phyloP scores from a whole-genome alignment of 2,329 filamentous ascomycete genomes.

The Talaromyces sp. region DNA sequence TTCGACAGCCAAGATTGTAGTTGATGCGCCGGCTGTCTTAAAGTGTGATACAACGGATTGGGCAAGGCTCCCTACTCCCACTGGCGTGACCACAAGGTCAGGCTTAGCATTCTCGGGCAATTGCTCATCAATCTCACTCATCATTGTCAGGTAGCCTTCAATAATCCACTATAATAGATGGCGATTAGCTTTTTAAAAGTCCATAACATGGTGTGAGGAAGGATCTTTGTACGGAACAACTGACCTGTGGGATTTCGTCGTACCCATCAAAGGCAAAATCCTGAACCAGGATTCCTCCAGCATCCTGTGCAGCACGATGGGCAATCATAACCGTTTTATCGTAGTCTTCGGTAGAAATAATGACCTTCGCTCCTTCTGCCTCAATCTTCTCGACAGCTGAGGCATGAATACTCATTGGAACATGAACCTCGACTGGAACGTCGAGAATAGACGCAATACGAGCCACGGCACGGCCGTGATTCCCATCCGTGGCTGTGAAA shows the following conservation, averaged over 20 bases:
- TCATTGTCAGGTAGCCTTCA: not conserved
- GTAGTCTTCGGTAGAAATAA: not conserved
- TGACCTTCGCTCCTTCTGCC: not conserved
- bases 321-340: not conserved
- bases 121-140: not conserved
- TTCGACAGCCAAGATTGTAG: not conserved
- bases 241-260: not conserved
- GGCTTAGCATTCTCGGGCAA: not conserved
- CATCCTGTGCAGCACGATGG: not conserved
- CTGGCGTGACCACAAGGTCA: not conserved
- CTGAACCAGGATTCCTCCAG: not conserved
- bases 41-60: not conserved
- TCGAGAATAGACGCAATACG: not conserved
- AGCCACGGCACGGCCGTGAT: not conserved
- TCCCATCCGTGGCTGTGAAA: not conserved
- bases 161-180: not conserved
- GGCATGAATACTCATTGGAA: not conserved
- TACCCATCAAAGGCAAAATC: constrained; percentile 1
- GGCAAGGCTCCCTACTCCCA: not conserved
- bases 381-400: not conserved
- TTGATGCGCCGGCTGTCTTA: not conserved
- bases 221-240: not conserved
- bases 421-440: not conserved
- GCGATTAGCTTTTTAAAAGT: not conserved
- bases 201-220: not conserved